Percentiles rank a stretch among this genome's conserved stretches.
These are phyloP conservation scores for Orbilia javanica DNA, from an alignment of 2,329 filamentous ascomycete species.

Conservation along the genomic window DNA sequence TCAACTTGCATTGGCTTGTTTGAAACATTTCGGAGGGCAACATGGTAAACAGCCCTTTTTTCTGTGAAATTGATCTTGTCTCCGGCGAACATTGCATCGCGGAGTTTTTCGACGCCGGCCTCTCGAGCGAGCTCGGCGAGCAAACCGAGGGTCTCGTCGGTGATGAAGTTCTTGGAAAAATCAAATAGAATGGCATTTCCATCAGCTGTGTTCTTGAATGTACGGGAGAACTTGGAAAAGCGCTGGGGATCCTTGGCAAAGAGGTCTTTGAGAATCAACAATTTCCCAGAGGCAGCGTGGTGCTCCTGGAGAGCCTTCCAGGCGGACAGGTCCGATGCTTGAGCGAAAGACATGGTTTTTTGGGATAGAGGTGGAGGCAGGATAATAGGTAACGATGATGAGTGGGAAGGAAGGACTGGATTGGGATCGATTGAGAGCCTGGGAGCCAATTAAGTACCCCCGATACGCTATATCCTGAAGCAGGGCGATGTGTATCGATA, in stretches of 20 bases:
- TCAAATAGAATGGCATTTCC: slow-evolving; percentile 92
- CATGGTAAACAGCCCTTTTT: slow-evolving; percentile 93
- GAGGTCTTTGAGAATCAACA: slow-evolving; percentile 91
- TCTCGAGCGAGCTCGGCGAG: slow-evolving; percentile 92
- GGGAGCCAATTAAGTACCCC: no score
- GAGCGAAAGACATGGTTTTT: slow-evolving; percentile 74
- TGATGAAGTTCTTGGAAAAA: slow-evolving; percentile 97
- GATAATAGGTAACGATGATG: neutral
- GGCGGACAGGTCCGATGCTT: slow-evolving; percentile 84
- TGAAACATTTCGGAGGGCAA: slow-evolving; percentile 89
- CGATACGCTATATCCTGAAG: no score
- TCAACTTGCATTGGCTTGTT: slow-evolving; percentile 75
- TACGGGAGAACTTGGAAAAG: slow-evolving; percentile 89
- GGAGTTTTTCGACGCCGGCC: slow-evolving; percentile 89
- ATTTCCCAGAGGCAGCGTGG: slow-evolving; percentile 85
- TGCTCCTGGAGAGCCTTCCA: slow-evolving; percentile 94
- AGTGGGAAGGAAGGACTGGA: neutral
- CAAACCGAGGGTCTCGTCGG: slow-evolving; percentile 85
- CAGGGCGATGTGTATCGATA: slow-evolving; percentile 27
- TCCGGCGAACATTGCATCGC: slow-evolving; percentile 96
- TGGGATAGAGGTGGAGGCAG: neutral
- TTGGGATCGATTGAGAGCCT: neutral
- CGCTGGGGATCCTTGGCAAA: slow-evolving; percentile 89
- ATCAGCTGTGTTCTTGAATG: slow-evolving; percentile 82
- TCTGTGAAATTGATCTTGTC: slow-evolving; percentile 99